Evolutionary conservation across 2,329 filamentous ascomycete species (phyloP).

Genomic region (Trichoderma sp.): DNA sequence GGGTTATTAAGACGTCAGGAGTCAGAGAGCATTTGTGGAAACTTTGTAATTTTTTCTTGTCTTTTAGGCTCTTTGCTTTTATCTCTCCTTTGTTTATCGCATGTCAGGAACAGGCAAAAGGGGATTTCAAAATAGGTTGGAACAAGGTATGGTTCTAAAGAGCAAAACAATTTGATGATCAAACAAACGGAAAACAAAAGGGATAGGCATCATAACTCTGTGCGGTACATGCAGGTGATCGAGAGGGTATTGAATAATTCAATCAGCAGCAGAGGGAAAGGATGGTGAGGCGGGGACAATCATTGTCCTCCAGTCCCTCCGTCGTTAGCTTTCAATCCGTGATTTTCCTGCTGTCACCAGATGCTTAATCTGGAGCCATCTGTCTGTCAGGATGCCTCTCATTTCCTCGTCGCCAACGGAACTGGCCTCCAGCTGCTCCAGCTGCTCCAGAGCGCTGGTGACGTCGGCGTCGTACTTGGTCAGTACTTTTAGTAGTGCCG

Average conservation of each 20-base stretch:
- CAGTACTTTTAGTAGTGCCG: slow-evolving; percentile 35
- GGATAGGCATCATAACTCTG: not conserved
- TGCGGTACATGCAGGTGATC: not conserved
- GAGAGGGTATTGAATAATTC: not conserved
- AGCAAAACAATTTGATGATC: not conserved
- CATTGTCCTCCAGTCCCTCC: not conserved
- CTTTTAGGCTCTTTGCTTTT: not conserved
- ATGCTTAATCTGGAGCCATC: slow-evolving; percentile 30
- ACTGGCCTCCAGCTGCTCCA: slow-evolving; percentile 33
- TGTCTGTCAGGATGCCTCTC: slow-evolving; percentile 21
- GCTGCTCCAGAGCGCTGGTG: slow-evolving; percentile 30
- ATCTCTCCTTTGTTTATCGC: not conserved
- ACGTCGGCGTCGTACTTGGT: slow-evolving; percentile 36
- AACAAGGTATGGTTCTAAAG: not conserved
- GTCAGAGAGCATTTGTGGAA: slow-evolving; percentile 7
- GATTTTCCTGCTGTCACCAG: slow-evolving; percentile 24
- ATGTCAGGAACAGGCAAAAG: not conserved
- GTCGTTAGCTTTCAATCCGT: slow-evolving; percentile 18
- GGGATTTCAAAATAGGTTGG: not conserved
- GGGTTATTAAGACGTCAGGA: slow-evolving; percentile 11
- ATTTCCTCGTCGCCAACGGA: slow-evolving; percentile 30
- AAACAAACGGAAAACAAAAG: not conserved
- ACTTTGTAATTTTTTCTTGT: not conserved
- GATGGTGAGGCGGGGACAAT: not conserved
- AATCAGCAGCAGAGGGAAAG: too few species aligned